A percentile compares a stretch with the other conserved stretches of the same genome.
phyloP scores from a whole-genome alignment of 805 yeast genomes.

The Suhomyces kilbournensis region DNA sequence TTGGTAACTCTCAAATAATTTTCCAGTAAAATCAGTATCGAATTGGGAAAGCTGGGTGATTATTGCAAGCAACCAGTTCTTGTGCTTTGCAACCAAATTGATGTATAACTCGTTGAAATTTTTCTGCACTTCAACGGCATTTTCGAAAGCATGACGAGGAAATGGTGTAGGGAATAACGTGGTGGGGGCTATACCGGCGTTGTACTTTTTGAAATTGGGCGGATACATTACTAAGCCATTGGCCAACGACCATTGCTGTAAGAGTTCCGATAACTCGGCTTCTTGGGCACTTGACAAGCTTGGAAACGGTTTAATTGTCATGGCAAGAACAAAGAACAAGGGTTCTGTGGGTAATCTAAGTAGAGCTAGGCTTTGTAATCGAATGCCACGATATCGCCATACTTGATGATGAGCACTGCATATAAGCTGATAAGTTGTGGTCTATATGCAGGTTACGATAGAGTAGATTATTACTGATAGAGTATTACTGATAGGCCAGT shows the following conservation, averaged over 20 bases:
- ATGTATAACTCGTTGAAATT: constrained; percentile 74
- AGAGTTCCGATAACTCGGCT: constrained; percentile 37
- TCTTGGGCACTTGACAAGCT: constrained; percentile 24
- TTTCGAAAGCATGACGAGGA: constrained; percentile 61
- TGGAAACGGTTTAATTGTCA: constrained; percentile 31
- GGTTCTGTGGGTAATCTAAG: background rate
- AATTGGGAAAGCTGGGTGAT: constrained; percentile 52
- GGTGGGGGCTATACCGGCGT: constrained; percentile 73
- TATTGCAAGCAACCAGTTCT: constrained; percentile 60
- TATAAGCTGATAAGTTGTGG: background rate
- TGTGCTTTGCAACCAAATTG: constrained; percentile 51
- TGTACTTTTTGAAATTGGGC: constrained; percentile 44
- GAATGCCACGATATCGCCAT: constrained; percentile 3
- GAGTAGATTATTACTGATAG: background rate
- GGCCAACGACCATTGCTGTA: constrained; percentile 73
- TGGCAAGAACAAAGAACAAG: background rate
- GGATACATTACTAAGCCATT: constrained; percentile 86
- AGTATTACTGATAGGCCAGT: too few relatives aligned
- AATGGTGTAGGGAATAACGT: constrained; percentile 91
- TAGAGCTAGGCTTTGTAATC: background rate
- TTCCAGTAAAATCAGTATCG: constrained; percentile 81
- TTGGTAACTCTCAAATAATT: constrained; percentile 58
- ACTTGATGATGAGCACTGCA: constrained; percentile 1
- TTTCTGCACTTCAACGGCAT: constrained; percentile 64
- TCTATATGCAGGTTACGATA: background rate